A percentile compares a stretch with the other conserved stretches of the same genome.
phyloP scores from a whole-genome alignment of 371 early-diverging fungal genomes.

The Mucor velutinosus region DNA sequence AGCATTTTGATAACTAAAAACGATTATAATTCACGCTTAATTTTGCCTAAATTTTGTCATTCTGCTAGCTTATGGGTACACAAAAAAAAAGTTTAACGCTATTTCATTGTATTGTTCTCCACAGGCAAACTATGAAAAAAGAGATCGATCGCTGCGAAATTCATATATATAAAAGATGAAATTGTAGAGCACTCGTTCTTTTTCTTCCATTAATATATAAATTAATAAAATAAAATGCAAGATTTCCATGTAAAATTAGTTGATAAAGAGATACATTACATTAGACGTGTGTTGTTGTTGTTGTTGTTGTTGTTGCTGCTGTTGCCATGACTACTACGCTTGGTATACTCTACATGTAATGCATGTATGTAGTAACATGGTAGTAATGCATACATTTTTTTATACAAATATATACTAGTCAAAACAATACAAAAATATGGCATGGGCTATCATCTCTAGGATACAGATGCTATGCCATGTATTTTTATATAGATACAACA shows the following conservation, averaged over 20 bases:
- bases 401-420: neutral
- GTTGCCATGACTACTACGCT: neutral
- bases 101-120: neutral
- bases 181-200: neutral
- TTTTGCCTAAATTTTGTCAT: neutral
- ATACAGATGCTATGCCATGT: neutral
- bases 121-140: neutral
- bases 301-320: neutral
- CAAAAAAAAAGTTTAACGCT: neutral
- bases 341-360: neutral
- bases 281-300: neutral
- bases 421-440: neutral
- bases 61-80: neutral
- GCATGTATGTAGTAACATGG: conserved; percentile 1
- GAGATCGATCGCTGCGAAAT: neutral
- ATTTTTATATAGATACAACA: neutral
- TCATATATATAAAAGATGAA: neutral
- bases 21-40: neutral
- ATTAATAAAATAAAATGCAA: neutral
- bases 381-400: neutral
- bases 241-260: neutral
- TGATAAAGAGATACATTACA: conserved; percentile 1
- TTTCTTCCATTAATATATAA: neutral
- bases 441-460: neutral
- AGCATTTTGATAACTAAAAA: neutral